phyloP scores from a whole-genome alignment of 2,329 filamentous ascomycete genomes.

The Ophiobolus disseminans region DNA sequence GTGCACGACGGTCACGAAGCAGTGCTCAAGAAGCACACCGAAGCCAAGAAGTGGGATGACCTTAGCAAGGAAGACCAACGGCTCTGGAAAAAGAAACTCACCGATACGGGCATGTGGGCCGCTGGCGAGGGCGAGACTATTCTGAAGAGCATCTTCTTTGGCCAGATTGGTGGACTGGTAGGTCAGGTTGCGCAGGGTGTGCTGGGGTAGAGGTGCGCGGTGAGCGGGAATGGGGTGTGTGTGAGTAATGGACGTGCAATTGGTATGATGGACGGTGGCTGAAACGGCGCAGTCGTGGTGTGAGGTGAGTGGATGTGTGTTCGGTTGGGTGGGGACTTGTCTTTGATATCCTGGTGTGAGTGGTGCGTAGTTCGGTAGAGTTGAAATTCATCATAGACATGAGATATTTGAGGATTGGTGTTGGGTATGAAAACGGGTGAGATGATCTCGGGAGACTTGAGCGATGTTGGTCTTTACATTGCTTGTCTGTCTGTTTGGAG shows the following conservation, averaged over 20 bases:
- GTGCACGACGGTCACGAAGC: slow-evolving; percentile 45
- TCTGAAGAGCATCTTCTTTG: slow-evolving; percentile 79
- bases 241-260: background rate
- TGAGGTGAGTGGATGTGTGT: slow-evolving; percentile 19
- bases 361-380: slow-evolving; percentile 3
- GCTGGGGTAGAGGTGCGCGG: slow-evolving; percentile 12
- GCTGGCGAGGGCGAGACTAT: slow-evolving; percentile 78
- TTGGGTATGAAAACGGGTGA: no score
- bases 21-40: slow-evolving; percentile 47
- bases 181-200: slow-evolving; percentile 47
- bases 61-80: slow-evolving; percentile 67
- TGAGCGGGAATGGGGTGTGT: background rate
- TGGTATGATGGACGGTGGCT: background rate
- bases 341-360: slow-evolving; percentile 4
- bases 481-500: no score
- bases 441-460: no score
- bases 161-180: slow-evolving; percentile 69
- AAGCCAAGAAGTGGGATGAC: slow-evolving; percentile 74
- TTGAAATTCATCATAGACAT: background rate
- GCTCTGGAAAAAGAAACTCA: slow-evolving; percentile 73
- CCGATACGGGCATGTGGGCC: slow-evolving; percentile 78
- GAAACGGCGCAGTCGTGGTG: slow-evolving; percentile 1
- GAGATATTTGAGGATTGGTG: no score
- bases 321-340: slow-evolving; percentile 5
- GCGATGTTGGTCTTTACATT: no score